Evolutionary conservation across 306 rosid species (phyloP).

Genomic region (Cicer yamashitae): DNA sequence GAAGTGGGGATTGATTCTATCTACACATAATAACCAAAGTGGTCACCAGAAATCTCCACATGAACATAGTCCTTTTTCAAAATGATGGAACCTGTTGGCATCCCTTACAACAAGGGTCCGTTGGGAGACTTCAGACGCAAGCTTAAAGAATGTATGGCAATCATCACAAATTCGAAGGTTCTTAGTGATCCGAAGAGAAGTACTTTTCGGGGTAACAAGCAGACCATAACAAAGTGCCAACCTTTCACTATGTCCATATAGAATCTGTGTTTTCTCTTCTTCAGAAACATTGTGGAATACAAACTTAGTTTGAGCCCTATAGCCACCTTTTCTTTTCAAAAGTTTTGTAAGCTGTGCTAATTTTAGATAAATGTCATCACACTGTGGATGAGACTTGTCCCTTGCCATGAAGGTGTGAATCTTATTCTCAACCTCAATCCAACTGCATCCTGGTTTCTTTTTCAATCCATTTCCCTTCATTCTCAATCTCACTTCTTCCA

Average conservation of each 20-base stretch:
- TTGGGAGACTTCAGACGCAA: slow-evolving; percentile 61
- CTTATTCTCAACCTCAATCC: slow-evolving; percentile 70
- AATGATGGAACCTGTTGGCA: slow-evolving; percentile 80
- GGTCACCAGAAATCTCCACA: slow-evolving; percentile 83
- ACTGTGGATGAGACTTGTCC: slow-evolving; percentile 73
- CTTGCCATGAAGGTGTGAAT: slow-evolving; percentile 67
- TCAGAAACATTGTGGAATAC: slow-evolving; percentile 74
- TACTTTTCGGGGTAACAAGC: slow-evolving; percentile 55
- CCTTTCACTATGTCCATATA: slow-evolving; percentile 78
- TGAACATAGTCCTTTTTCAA: slow-evolving; percentile 67
- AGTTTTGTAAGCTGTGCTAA: slow-evolving; percentile 56
- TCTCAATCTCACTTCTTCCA: slow-evolving; percentile 65
- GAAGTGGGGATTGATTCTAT: background rate
- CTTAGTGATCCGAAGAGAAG: slow-evolving; percentile 61
- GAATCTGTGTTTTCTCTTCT: slow-evolving; percentile 63
- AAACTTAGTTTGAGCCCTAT: slow-evolving; percentile 63
- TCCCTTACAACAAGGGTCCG: slow-evolving; percentile 70
- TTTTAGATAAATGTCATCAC: slow-evolving; percentile 54
- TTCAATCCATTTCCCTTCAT: slow-evolving; percentile 74
- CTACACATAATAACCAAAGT: background rate
- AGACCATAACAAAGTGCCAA: slow-evolving; percentile 75
- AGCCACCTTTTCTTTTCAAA: slow-evolving; percentile 60
- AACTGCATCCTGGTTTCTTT: slow-evolving; percentile 84
- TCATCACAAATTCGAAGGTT: slow-evolving; percentile 76
- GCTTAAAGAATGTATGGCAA: slow-evolving; percentile 73